Evolutionary conservation across 768 basidiomycete genomes (phyloP).

Genomic region (Rhizopogon rudus): DNA sequence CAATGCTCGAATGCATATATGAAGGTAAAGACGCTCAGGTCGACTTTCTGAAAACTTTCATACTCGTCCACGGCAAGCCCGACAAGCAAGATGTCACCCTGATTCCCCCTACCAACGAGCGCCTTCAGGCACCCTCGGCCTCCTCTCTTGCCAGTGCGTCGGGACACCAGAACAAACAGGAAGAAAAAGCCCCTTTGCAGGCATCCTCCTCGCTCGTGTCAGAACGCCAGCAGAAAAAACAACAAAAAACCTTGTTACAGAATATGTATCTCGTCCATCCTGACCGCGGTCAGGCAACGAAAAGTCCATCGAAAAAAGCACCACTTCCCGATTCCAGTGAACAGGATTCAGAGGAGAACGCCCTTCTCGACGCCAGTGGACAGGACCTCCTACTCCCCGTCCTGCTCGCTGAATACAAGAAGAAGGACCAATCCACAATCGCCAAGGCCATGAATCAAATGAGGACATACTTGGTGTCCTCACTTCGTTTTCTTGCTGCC

Average conservation of each 20-base stretch:
- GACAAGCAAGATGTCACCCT: background rate
- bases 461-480: background rate
- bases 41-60: background rate
- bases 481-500: background rate
- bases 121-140: background rate
- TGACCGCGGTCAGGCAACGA: background rate
- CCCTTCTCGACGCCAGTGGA: too few species aligned
- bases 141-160: too few species aligned
- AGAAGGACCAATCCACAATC: background rate
- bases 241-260: background rate
- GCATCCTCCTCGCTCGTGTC: too few species aligned
- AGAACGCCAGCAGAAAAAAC: too few species aligned
- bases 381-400: background rate
- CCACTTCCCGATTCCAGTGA: too few species aligned
- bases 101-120: too few species aligned
- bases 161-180: too few species aligned
- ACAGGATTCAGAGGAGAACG: background rate
- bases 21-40: too few species aligned
- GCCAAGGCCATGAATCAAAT: background rate
- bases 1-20: background rate
- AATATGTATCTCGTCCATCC: background rate
- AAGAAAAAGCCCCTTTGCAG: too few species aligned
- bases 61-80: background rate
- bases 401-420: background rate
- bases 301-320: too few species aligned